Base-by-base conservation (phyloP, 345 rosid species). In the Moricandia arvensis region DNA sequence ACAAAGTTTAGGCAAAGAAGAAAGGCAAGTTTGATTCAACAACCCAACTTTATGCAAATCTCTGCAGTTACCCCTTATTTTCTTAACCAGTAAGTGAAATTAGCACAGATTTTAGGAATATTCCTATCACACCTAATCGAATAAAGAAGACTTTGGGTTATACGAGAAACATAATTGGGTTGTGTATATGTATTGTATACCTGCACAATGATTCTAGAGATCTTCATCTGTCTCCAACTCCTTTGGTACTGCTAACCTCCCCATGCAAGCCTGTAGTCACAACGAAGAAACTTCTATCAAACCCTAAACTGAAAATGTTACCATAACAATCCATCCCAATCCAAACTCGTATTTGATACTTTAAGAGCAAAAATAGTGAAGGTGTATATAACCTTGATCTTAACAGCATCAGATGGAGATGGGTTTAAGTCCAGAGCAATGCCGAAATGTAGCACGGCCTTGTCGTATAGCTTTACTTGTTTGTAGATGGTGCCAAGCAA, bases 351-450 rank as follows among this genome's bases (percentile, higher is more conserved):
- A 66, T 54, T 38, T 69, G 30, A 62, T 74, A 8, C 38, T 67
- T 67, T 45, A 51, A 53, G 24, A 61, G 45, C 26, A 63, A 53
- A 38, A 59, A 67, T n/a, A 37, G 43, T 29, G 16, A 43, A 58
- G n/a, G 58, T 57, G 64, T 63, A 11, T 64, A 18, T 68, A 26
- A 91, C 97, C 97, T 91, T 84, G 62, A 94, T 87, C 30, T 83
- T 87, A 45, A 91, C 93, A 62, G 84, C 93, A 81, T 89, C 96
- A 24, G 87, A 74, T 66, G 91, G 83, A 31, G 89, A 79, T 3
- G 97, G 97, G 64, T 88, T 90, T 82, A 92, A 73, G 82, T 92
- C 97, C 90, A 94, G 81, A 45, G 97, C 98, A 71, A 82, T 84
- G 68, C 95, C 93, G 34, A 87, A 91, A 76, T 94, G 88, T 68